Base-by-base conservation (phyloP, 768 basidiomycete species). In the Tulasnella sp. region DNA sequence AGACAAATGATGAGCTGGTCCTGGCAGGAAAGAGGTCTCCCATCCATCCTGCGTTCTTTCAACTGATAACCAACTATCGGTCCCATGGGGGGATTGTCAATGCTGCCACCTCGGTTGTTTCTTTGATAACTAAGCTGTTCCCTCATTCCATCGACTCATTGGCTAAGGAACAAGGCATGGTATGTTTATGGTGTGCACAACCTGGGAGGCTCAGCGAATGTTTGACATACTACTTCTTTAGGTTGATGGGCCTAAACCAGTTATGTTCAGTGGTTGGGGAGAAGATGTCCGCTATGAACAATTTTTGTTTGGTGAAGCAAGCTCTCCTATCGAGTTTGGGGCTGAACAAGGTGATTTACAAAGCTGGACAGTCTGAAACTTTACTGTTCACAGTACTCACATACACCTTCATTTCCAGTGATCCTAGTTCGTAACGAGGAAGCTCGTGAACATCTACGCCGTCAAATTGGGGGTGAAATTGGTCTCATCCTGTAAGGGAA, bases 51-150 rank as follows among this genome's bases (percentile, higher is more conserved):
- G 16, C 33, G n/a, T 42, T 39, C 8, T 84, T 84, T 58, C 75
- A 79, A 55, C 68, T 86, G 1, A 63, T 71, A 0, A 65, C 72
- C 43, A 85, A 85, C 58, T 83, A 81, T 57, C 73, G 83, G 4
- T 83, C 80, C 0, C 80, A 83, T 58, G 73, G 72, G 0, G 83
- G 83, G 2, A 84, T 85, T 37, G 76, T 85, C n/a, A 69, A 78
- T 40, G 81, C 78, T 57, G 83, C 83, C 0, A 73, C 77, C 45
- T 73, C 72, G 0, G 64, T 83, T 22, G 72, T 85, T 3, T 71
- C 77, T n/a, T 62, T 84, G 1, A 75, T 85, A 12, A 70, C 65
- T 13, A 58, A 56, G 7, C 78, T 78, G 51, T 84, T 80, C 77
- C 77, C 78, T 0, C 62, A 78, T 56, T 66, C 78, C 0, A 81